Percentiles rank a stretch among this genome's conserved stretches.
Evolutionary conservation across 2,329 filamentous ascomycete species (phyloP).

Genomic region (Curvularia sp.): DNA sequence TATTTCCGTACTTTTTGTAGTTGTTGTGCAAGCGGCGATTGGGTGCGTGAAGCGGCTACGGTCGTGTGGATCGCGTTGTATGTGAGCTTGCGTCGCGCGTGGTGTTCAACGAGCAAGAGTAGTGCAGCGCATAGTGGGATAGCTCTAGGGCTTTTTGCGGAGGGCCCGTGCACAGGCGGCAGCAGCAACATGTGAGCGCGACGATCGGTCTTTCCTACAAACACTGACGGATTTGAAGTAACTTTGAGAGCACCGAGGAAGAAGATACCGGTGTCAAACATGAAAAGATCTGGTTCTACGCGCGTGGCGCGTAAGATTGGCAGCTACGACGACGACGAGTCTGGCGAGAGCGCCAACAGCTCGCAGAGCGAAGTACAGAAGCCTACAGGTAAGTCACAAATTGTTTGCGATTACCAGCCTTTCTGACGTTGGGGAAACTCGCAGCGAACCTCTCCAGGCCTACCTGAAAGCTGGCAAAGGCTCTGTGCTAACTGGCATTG

Average conservation of each 20-base stretch:
- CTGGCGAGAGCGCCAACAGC: constrained; percentile 37
- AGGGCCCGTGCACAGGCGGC: constrained; percentile 21
- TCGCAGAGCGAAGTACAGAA: constrained; percentile 42
- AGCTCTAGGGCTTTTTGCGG: constrained; percentile 33
- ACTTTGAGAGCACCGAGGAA: not conserved
- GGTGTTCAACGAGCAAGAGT: constrained; percentile 21
- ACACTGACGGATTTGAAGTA: not conserved
- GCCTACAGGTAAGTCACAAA: constrained; percentile 52
- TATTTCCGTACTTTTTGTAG: constrained; percentile 6
- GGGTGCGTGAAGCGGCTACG: constrained; percentile 3
- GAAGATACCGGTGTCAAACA: constrained; percentile 31
- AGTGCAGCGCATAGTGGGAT: constrained; percentile 21
- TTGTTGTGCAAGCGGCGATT: not conserved
- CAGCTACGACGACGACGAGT: constrained; percentile 65
- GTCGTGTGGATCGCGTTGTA: constrained; percentile 11
- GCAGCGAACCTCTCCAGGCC: constrained; percentile 17
- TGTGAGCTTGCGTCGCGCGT: constrained; percentile 16
- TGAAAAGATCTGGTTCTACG: constrained; percentile 65
- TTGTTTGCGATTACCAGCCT: constrained; percentile 31
- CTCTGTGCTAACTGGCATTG: constrained; percentile 53
- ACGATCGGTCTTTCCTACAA: constrained; percentile 3
- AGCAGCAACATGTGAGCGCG: constrained; percentile 22
- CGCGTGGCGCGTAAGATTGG: constrained; percentile 81
- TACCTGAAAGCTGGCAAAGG: constrained; percentile 34
- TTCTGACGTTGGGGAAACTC: constrained; percentile 29